A percentile compares a stretch with the other conserved stretches of the same genome.
Evolutionary conservation across 108 stramenopile species (phyloP).

Genomic region (Nitzschia putrida): DNA sequence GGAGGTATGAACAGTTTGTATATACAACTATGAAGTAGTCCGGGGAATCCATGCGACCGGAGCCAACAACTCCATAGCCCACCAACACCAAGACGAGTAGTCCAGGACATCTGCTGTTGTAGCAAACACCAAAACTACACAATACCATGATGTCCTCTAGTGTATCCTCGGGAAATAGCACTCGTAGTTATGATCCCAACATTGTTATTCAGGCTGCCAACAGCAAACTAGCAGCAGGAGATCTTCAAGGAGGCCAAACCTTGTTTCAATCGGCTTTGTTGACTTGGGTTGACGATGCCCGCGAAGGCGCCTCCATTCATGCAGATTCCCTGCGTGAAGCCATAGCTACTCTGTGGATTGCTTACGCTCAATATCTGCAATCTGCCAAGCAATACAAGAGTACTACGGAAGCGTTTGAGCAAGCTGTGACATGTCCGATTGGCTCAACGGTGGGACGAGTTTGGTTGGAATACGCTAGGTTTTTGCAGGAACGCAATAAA

Average conservation of each 20-base stretch:
- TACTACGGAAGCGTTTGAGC: slow-evolving; percentile 82
- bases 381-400: slow-evolving; percentile 76
- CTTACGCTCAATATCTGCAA: slow-evolving; percentile 69
- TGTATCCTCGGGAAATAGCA: neutral
- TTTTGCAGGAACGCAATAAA: slow-evolving; percentile 71
- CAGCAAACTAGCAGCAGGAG: slow-evolving; percentile 38
- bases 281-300: slow-evolving; percentile 88
- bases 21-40: no score
- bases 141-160: no score
- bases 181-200: slow-evolving; percentile 53
- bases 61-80: no score
- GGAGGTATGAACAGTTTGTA: no score
- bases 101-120: no score
- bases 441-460: slow-evolving; percentile 61
- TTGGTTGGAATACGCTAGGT: slow-evolving; percentile 80
- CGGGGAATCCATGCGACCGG: no score
- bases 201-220: slow-evolving; percentile 64
- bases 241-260: slow-evolving; percentile 65
- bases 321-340: slow-evolving; percentile 48
- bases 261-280: slow-evolving; percentile 76
- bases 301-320: slow-evolving; percentile 47
- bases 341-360: slow-evolving; percentile 78
- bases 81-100: no score
- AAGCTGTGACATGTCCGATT: slow-evolving; percentile 73
- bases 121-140: no score